Percentiles rank a stretch among this genome's conserved stretches.
Conservation (phyloP, 176 grass and related monocot genomes). For the Rhynchospora pubera region DNA sequence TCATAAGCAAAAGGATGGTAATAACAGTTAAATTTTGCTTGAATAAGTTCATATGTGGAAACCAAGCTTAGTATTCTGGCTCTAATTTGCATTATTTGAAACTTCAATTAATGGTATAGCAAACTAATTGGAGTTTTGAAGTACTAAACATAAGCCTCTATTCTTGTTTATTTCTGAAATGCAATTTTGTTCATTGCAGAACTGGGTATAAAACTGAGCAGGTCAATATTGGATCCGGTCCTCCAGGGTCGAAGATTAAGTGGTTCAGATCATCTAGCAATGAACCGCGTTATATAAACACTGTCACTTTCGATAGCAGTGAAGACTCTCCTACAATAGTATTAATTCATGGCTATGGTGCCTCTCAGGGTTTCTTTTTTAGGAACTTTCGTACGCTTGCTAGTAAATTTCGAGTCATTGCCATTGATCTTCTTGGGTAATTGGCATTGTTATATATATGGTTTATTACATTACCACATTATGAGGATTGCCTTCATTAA, state of each 20-base stretch:
- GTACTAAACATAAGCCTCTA: neutral
- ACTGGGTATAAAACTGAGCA: slow-evolving; percentile 33
- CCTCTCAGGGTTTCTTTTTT: slow-evolving; percentile 49
- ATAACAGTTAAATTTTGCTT: neutral
- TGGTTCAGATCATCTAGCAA: slow-evolving; percentile 52
- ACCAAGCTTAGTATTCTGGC: neutral
- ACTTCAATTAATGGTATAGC: neutral
- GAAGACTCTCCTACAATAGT: slow-evolving; percentile 42
- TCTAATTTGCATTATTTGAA: neutral
- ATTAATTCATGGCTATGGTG: slow-evolving; percentile 45
- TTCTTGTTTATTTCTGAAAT: neutral
- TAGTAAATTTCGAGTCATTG: slow-evolving; percentile 38
- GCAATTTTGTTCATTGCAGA: slow-evolving; percentile 22
- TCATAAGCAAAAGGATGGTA: neutral
- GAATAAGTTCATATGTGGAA: neutral
- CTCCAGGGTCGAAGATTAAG: slow-evolving; percentile 40
- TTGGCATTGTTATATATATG: neutral
- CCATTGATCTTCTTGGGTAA: slow-evolving; percentile 53
- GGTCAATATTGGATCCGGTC: slow-evolving; percentile 43
- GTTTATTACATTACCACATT: neutral
- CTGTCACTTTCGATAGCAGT: slow-evolving; percentile 43
- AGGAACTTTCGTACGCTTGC: slow-evolving; percentile 44
- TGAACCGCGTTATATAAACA: slow-evolving; percentile 47
- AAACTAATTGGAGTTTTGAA: neutral
- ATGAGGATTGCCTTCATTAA: neutral